These are phyloP conservation scores for Wilhelminamyces savonicus DNA, from an alignment of 805 yeast species.

Conservation along the genomic window DNA sequence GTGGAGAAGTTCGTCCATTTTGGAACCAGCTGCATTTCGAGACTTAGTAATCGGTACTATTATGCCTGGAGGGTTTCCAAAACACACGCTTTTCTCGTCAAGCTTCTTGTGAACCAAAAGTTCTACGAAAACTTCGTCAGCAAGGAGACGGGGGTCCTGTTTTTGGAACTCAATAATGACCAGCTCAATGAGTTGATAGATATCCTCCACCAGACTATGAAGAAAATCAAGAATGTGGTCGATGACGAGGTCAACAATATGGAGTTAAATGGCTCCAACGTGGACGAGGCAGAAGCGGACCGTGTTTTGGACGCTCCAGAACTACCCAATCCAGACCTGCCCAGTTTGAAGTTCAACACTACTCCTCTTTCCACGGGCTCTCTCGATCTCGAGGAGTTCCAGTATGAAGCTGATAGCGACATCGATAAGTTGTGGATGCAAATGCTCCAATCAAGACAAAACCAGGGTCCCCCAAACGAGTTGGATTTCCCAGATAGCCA, in stretches of 20 bases:
- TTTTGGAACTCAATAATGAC: conserved; percentile 1
- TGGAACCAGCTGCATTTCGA: conserved; percentile 14
- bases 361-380: not conserved
- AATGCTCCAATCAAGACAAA: conserved; percentile 8
- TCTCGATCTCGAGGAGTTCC: not conserved
- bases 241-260: too few relatives aligned
- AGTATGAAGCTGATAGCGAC: conserved; percentile 20
- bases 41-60: conserved; percentile 51
- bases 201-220: conserved; percentile 3
- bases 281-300: too few relatives aligned
- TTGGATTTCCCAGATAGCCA: too few relatives aligned
- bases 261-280: too few relatives aligned
- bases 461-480: too few relatives aligned
- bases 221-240: conserved; percentile 2
- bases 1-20: conserved; percentile 28
- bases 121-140: conserved; percentile 20
- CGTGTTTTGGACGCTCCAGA: too few relatives aligned
- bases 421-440: conserved; percentile 32
- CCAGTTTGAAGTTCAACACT: too few relatives aligned
- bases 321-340: too few relatives aligned
- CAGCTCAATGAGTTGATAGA: conserved; percentile 6
- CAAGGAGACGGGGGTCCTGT: not conserved
- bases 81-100: conserved; percentile 41
- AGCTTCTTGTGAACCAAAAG: conserved; percentile 23
- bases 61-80: conserved; percentile 66